Evolutionary conservation across 305 asterid species (phyloP), one percentile per base, ranked within the genome.

Genomic region (Nicotiana rustica): DNA sequence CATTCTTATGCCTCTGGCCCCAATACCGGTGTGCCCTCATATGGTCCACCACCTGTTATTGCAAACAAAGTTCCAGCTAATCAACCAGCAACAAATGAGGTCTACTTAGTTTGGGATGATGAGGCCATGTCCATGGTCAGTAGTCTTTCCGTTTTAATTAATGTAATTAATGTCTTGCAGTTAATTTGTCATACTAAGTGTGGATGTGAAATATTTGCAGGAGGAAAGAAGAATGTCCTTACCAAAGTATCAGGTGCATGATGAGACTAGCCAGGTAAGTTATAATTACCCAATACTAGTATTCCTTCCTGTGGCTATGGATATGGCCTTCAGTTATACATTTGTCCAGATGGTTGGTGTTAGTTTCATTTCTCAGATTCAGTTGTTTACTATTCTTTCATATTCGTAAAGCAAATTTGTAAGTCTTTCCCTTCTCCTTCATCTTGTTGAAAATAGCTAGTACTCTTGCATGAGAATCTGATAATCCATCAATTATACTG

Each of bases 251-350:
- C 99, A 96, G 97, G 98, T 96, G 92, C 99, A 96, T 86, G 99
- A 96, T 87, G 99, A 94, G 92, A 96, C 92, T 89, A 94, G 94
- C 98, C 98, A 96, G 99, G 99, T 96, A 96, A 96, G 99, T 96
- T 90, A 62, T 87, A 82, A 87, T 83, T 82, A 83, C 91, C 90
- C 86, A 36, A 60, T 80, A 78, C 85, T 84, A 70, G 35, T 79
- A 82, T 83, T 86, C 82, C 87, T 85, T 80, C 64, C 60, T 84
- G 41, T 86, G 86, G 90, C 60, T 84, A 56, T 86, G 86, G 90
- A 85, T 83, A 81, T 84, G 88, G 85, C 82, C 88, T 89, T 90
- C 88, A 84, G 84, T 88, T 87, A 89, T 85, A 83, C 89, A 86
- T 86, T 67, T 85, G 81, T 85, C 90, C 94, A 78, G 95, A 92